A percentile compares a stretch with the other conserved stretches of the same genome.
Evolutionary conservation across 306 rosid genomes (phyloP).

Genomic region (Fragaria nilgerrensis): DNA sequence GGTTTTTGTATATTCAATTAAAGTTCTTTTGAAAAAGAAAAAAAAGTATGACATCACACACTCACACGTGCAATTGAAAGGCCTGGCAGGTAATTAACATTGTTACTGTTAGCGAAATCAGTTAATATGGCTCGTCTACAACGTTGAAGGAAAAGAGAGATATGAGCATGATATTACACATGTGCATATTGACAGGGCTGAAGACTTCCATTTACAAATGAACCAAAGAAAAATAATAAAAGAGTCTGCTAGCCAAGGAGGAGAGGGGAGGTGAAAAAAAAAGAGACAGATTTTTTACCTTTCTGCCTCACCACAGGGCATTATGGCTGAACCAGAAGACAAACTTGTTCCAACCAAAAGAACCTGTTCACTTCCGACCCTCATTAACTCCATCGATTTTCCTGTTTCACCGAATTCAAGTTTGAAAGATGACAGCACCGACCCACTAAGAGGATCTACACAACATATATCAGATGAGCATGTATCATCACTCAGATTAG

Average conservation of each 20-base stretch:
- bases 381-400: slow-evolving; percentile 82
- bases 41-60: neutral
- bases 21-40: too few species aligned
- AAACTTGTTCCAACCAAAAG: slow-evolving; percentile 83
- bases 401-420: slow-evolving; percentile 84
- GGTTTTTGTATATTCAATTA: too few species aligned
- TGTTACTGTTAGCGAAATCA: too few species aligned
- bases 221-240: neutral
- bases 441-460: slow-evolving; percentile 83
- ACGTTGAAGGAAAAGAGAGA: neutral
- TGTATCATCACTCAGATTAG: slow-evolving; percentile 58
- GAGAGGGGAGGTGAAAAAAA: neutral
- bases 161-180: neutral
- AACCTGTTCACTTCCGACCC: slow-evolving; percentile 74
- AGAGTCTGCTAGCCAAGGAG: neutral
- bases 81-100: neutral
- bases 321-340: slow-evolving; percentile 75
- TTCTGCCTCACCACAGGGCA: slow-evolving; percentile 89
- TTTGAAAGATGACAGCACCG: slow-evolving; percentile 68
- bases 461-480: slow-evolving; percentile 78
- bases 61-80: neutral
- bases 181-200: neutral
- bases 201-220: neutral
- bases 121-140: neutral
- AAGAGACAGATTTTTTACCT: slow-evolving; percentile 45